Evolutionary conservation across 805 yeast species (phyloP), one percentile per base, ranked within the genome.

Genomic region (Candida silvicultrix): DNA sequence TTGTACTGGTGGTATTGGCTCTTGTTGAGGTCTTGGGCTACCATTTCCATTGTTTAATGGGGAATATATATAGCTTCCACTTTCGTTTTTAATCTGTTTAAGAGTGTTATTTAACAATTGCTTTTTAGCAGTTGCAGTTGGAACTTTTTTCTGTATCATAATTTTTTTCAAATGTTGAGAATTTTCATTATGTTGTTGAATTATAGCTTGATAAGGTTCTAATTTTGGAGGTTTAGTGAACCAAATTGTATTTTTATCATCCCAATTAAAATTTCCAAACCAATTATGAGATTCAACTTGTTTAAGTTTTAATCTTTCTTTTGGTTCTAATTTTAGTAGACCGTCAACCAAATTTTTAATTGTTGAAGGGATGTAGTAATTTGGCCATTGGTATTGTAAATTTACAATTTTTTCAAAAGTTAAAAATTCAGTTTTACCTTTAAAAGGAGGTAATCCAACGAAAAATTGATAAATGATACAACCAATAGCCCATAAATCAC

Each of bases 401-500:
- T 76, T 76, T 42, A 90, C 87, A 57, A 94, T 94, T 59, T 86
- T 85, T 60, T 86, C 94, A 62, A 86, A 86, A 0, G 92, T 86
- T 44, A 81, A 66, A 56, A 85, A 86, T 58, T 86, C 95, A 54
- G 86, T 86, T 2, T 86, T 74, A 1, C 92, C 95, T 58, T 85
- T 85, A 63, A 86, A 86, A 5, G 95, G 94, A 1, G 97, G 94
- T 49, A 75, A 75, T 0, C 97, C 97, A 53, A 94, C 94, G 16
- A 90, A 80, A 90, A 94, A 88, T 63, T 94, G 98, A 64, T 86
- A 94, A 1, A 94, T 64, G 2, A 94, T 92, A 62, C 98, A 89
- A 0, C 99, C 99, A 61, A 96, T 83, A 14, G 98, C 92, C 99
- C 99, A 94, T 11, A 94, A 81, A 66, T 94, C 99, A 31, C 97